Base-by-base conservation (phyloP, 129 eudicot species). In the Smallanthus sonchifolius region DNA sequence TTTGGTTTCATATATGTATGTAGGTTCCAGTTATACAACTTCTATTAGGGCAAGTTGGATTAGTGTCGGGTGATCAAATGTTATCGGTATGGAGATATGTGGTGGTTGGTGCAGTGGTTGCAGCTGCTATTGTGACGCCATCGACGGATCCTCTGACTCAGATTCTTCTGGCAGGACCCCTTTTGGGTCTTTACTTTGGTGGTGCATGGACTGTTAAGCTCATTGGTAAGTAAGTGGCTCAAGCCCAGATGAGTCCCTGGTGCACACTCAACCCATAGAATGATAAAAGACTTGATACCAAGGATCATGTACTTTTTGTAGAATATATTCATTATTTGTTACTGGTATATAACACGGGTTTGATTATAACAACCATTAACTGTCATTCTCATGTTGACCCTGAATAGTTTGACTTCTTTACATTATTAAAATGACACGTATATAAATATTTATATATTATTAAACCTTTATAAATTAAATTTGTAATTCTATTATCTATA, bases 121-220 rank as follows among this genome's bases (percentile, higher is more conserved):
- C 96, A 44, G 97, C 98, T 4, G 98, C 98, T 6, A 82, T 93
- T 5, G 92, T 93, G 68, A 93, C 98, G 10, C 98, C 98, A n/a
- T 93, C 98, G 19, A 93, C 98, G 0, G 98, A 90, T 83, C 98
- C 98, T 73, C 81, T 93, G 47, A 93, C 98, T 6, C 98, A 93
- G 79, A 66, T 93, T 80, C 98, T 93, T 84, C 84, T 93, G 19
- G 98, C 98, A 2, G 98, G 97, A 24, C 98, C 98, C 45, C 98
- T 93, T 66, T 64, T 93, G 75, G 98, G 97, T 54, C 96, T 93
- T 61, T 93, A 93, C 83, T 87, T 93, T 52, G 98, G 97, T 39
- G 98, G 98, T 39, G 98, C 98, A 30, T 88, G 86, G 85, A 82
- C 82, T 9, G 98, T 93, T 54, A 93, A 90, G 91, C 84, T 86